Evolutionary conservation across 139 green algal genomes (phyloP), one percentile per base, ranked within the genome.

Genomic region (Trebouxia sp.): DNA sequence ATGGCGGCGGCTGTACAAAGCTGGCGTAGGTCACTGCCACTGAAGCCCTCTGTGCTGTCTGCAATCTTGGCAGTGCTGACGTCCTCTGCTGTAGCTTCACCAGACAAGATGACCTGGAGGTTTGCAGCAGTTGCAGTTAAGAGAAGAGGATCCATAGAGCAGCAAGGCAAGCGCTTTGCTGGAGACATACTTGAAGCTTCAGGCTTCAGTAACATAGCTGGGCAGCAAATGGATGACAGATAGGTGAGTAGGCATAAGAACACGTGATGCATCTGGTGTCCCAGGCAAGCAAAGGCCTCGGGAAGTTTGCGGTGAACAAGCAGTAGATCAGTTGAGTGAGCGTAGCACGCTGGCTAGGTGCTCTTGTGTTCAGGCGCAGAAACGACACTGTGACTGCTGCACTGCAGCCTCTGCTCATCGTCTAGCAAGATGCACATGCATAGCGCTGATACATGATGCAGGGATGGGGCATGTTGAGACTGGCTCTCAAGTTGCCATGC

Each of bases 1-100:
- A 90, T 89, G 72, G 84, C 84, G 8, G 87, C 87, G 24, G 74
- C 30, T 22, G 83, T 78, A 55, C 84, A 89, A 37, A 90, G 80
- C 75, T 83, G 78, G 11, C 77, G 66, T 42, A 91, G 76, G 80
- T 91, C 87, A 17, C 66, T 83, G 11, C 87, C 87, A 11, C 28
- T 80, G 80, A 80, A 91, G 35, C 87, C 85, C 22, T 85, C 79
- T n/a, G 85, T 87, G 26, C 24, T 50, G 30, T 80, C 55, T 1
- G 80, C 87, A 35, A 91, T 28, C 10, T 65, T 45, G 41, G 50
- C 79, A 17, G 88, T 24, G 11, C 80, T 55, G 45, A 90, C 80
- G 41, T 86, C 82, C 17, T 53, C 43, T 0, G 50, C 83, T 41
- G 86, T 66, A 43, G n/a, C 5, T 72, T 90, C 81, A 0, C 79